Percentiles rank a stretch among this genome's conserved stretches.
These are phyloP conservation scores for Ampelomyces quisqualis DNA, from an alignment of 2,329 filamentous ascomycete species.

Conservation along the genomic window DNA sequence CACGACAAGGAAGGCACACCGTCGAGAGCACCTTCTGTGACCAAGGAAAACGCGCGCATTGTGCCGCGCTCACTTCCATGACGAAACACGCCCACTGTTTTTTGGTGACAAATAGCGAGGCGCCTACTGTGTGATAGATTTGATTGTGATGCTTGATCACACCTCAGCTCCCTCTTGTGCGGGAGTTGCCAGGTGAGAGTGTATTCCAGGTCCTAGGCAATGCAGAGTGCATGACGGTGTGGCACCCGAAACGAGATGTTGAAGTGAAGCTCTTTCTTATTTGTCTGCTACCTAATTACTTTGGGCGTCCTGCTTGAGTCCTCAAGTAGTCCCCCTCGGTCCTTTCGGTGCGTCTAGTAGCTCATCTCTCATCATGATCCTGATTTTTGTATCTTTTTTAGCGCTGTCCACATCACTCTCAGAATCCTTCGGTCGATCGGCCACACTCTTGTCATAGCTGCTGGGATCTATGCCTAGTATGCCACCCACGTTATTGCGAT, in stretches of 20 bases:
- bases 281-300: slow-evolving; percentile 28
- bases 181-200: too few relatives aligned
- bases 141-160: too few relatives aligned
- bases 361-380: slow-evolving; percentile 44
- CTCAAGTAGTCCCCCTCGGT: slow-evolving; percentile 32
- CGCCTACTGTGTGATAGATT: too few relatives aligned
- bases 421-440: slow-evolving; percentile 40
- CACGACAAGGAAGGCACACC: neutral
- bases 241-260: slow-evolving; percentile 1
- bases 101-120: too few relatives aligned
- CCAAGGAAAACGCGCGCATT: neutral
- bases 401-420: slow-evolving; percentile 27
- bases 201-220: too few relatives aligned
- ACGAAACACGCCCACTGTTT: too few relatives aligned
- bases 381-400: slow-evolving; percentile 40
- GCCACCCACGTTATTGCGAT: slow-evolving; percentile 75
- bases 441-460: slow-evolving; percentile 55
- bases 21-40: neutral
- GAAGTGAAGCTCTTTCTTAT: slow-evolving; percentile 29
- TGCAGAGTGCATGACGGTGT: neutral
- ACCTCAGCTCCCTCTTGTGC: too few relatives aligned
- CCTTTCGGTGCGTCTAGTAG: slow-evolving; percentile 40
- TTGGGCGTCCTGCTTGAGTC: too few relatives aligned
- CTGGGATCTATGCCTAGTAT: slow-evolving; percentile 65
- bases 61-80: too few relatives aligned